These are phyloP conservation scores for Noccaea caerulescens DNA, from an alignment of 345 rosid species.

Conservation along the genomic window DNA sequence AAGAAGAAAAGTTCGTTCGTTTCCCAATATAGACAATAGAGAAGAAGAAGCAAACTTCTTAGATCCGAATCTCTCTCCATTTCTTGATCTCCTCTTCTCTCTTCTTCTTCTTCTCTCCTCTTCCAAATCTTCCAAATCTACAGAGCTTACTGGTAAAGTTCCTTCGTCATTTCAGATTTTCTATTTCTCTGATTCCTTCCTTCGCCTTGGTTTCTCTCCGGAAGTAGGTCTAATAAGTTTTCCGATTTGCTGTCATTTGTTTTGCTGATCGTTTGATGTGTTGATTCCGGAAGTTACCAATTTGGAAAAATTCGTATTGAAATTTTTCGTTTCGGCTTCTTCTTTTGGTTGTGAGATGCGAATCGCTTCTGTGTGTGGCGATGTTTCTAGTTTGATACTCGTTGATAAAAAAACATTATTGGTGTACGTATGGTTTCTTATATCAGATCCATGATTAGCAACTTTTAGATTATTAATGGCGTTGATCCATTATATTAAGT, in stretches of 20 bases:
- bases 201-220: neutral
- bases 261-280: neutral
- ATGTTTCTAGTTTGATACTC: neutral
- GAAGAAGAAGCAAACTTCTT: neutral
- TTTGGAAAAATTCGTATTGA: neutral
- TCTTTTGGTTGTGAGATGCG: neutral
- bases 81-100: neutral
- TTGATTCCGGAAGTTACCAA: neutral
- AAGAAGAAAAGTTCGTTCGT: constrained; percentile 31
- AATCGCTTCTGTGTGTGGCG: neutral
- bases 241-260: neutral
- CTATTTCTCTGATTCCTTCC: neutral
- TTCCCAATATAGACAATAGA: constrained; percentile 30
- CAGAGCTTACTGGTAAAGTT: constrained; percentile 20
- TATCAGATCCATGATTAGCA: constrained; percentile 25
- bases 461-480: constrained; percentile 4
- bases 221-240: constrained; percentile 2
- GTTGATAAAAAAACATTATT: too few species aligned
- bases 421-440: too few species aligned
- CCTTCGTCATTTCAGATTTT: neutral
- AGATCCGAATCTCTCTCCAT: constrained; percentile 40
- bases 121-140: constrained; percentile 34
- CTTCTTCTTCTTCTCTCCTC: too few species aligned
- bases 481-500: neutral
- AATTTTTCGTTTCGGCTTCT: neutral